These are phyloP conservation scores for Russula earlei DNA, from an alignment of 768 basidiomycete species.

Conservation along the genomic window DNA sequence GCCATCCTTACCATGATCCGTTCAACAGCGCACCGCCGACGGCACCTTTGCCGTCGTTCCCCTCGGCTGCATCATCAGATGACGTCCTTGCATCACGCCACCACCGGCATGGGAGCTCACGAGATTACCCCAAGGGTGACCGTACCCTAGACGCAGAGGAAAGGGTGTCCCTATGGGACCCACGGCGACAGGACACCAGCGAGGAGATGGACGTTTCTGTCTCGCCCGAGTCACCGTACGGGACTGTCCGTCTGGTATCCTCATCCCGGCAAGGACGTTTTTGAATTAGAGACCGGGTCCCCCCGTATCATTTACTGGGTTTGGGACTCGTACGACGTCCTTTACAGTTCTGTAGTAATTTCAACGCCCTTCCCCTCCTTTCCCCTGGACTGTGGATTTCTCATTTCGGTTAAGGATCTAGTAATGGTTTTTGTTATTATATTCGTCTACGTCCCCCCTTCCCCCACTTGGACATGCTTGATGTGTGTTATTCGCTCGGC, in stretches of 20 bases:
- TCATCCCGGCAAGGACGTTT: not conserved
- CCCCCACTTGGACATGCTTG: not conserved
- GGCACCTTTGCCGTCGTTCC: not conserved
- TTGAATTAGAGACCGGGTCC: not conserved
- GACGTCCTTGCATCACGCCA: not conserved
- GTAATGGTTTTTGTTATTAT: not conserved
- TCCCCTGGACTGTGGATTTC: not conserved
- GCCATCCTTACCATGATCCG: constrained; percentile 1
- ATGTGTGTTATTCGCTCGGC: not conserved
- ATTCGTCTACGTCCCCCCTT: not conserved
- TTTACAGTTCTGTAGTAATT: not conserved
- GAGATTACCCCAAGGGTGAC: constrained; percentile 32
- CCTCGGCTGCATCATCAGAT: not conserved
- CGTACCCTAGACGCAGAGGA: constrained; percentile 47
- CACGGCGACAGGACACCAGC: not conserved
- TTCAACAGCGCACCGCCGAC: constrained; percentile 6
- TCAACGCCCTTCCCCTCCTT: not conserved
- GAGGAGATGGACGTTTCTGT: not conserved
- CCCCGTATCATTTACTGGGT: not conserved
- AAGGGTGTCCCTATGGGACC: constrained; percentile 41
- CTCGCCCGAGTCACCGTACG: constrained; percentile 6
- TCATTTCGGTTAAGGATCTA: constrained; percentile 10
- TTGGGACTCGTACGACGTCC: not conserved
- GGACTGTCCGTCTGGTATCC: constrained; percentile 16
- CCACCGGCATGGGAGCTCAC: constrained; percentile 31